Conservation (phyloP, 768 basidiomycete species). For the Boletus bicolor region DNA sequence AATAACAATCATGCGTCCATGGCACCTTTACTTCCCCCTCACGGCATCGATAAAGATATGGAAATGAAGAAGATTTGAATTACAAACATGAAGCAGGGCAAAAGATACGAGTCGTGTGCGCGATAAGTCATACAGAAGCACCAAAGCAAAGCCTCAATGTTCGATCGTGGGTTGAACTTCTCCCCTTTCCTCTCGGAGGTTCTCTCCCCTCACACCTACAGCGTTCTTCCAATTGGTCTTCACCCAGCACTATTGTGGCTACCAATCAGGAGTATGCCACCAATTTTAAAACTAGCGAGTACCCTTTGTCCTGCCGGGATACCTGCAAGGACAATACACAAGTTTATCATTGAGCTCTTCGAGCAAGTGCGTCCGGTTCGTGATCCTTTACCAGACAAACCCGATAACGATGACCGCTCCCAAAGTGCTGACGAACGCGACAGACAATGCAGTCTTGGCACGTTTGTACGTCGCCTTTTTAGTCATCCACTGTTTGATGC, state of each 20-base stretch:
- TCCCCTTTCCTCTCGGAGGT: not conserved
- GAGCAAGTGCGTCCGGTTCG: not conserved
- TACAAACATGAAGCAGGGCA: not conserved
- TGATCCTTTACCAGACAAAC: not conserved
- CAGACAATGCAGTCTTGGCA: slow-evolving; percentile 18
- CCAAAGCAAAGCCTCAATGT: not conserved
- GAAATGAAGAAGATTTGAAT: not conserved
- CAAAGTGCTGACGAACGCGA: slow-evolving; percentile 18
- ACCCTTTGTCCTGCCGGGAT: slow-evolving; percentile 22
- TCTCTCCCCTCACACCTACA: not conserved
- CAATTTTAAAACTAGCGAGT: not conserved
- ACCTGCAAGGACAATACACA: slow-evolving; percentile 24
- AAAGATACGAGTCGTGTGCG: not conserved
- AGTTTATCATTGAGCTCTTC: not conserved
- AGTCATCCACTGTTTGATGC: slow-evolving; percentile 21
- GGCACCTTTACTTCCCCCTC: not conserved
- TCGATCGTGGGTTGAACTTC: not conserved
- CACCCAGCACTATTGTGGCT: slow-evolving; percentile 17
- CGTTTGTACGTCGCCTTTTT: slow-evolving; percentile 9
- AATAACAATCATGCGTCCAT: slow-evolving; percentile 6
- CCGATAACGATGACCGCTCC: slow-evolving; percentile 11
- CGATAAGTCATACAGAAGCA: not conserved
- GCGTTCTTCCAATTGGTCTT: slow-evolving; percentile 17
- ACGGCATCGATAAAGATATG: not conserved
- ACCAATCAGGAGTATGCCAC: slow-evolving; percentile 12